Evolutionary conservation across 225 moss, liverwort and hornwort species (phyloP), one percentile per base, ranked within the genome.

Genomic region (Bryum argenteum): DNA sequence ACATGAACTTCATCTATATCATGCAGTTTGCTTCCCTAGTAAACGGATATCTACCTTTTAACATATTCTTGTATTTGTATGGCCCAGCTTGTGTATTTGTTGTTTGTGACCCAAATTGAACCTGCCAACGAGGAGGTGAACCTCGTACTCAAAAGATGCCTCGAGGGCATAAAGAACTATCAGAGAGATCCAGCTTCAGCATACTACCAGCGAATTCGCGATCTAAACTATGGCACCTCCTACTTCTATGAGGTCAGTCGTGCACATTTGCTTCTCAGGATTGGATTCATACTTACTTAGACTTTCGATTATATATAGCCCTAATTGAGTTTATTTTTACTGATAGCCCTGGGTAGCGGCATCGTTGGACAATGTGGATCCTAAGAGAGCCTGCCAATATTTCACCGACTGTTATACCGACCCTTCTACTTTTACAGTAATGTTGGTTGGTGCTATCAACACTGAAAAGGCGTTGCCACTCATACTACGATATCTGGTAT

Each of bases 111-210:
- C 19, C 84, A 66, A 54, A 89, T 88, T 58, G 81, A 85, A 65
- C 85, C 91, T 54, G 79, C 87, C 45, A 79, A 89, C 17, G 92
- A 90, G 71, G 89, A 88, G 75, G 87, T 87, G 45, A 80, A 83
- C 72, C 54, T 90, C 51, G 89, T 90, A 9, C 89, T 90, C 85
- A 39, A 69, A 68, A 55, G 9, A 39, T 28, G 4, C 53, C 54
- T 54, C 10, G 65, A 72, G 54, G 10, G 20, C 45, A 37, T 78
- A 21, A 78, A 72, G 72, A 67, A 37, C 40, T 0, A 0, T 41
- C 85, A 82, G 54, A 82, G 93, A 86, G 91, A 93, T 81, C 93
- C 89, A 22, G 65, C 77, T 47, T 88, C 87, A 58, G 82, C 87
- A 19, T 93, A 83, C 71, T 83, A 82, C 1, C 75, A 88, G 52